These are phyloP conservation scores for Podaxis mareebaensis DNA, from an alignment of 768 basidiomycete genomes.

Conservation along the genomic window DNA sequence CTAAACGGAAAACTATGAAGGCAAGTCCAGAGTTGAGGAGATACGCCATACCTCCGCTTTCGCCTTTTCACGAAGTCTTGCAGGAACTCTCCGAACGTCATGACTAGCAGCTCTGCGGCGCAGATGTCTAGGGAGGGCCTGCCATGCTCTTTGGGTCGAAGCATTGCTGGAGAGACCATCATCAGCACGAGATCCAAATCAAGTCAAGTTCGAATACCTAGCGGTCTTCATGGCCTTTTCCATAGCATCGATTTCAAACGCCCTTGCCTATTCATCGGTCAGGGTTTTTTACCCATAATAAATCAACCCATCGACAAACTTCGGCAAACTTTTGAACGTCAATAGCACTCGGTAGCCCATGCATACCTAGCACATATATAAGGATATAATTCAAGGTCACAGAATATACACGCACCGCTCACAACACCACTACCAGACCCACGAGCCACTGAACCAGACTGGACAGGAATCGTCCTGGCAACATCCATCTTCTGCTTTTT, in stretches of 20 bases:
- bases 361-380: conserved; percentile 42
- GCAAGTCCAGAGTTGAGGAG: background rate
- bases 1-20: conserved; percentile 26
- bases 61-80: conserved; percentile 81
- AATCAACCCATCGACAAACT: conserved; percentile 39
- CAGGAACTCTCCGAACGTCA: conserved; percentile 87
- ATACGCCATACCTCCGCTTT: conserved; percentile 64
- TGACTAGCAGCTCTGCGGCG: conserved; percentile 93
- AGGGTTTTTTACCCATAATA: background rate
- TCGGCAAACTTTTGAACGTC: conserved; percentile 90
- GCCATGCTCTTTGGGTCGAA: conserved; percentile 85
- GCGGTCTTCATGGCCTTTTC: conserved; percentile 82
- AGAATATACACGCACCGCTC: conserved; percentile 23
- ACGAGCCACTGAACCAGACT: conserved; percentile 32
- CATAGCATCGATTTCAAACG: conserved; percentile 91
- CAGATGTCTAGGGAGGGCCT: conserved; percentile 88
- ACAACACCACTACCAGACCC: conserved; percentile 42
- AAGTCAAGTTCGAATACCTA: conserved; percentile 41
- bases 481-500: conserved; percentile 68
- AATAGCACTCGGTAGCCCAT: conserved; percentile 67
- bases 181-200: background rate
- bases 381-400: background rate
- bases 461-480: conserved; percentile 70
- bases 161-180: conserved; percentile 45
- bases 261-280: conserved; percentile 58